Base-by-base conservation (phyloP, 148 eudicot species). In the Salicornia ramosissima region DNA sequence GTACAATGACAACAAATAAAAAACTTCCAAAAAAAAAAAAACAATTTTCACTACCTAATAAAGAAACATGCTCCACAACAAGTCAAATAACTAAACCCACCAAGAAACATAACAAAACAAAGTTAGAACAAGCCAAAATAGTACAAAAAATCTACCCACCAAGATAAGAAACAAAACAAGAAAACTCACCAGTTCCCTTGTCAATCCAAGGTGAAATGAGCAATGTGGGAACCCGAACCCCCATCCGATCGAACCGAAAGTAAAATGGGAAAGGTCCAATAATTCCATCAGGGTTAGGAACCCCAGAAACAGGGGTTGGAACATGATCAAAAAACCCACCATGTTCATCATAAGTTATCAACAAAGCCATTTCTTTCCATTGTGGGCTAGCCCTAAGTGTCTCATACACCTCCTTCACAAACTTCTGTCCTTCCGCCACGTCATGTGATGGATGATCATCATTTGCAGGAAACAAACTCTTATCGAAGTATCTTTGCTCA, bases 271-370 rank as follows among this genome's bases (percentile, higher is more conserved):
- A 88, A 10, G 92, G 90, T 7, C 97, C 97, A 36, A 89, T 76
- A 3, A 91, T 87, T 70, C 97, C 97, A 87, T 91, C 97, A 10
- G 97, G 97, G 53, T 87, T 91, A 69, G 97, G 97, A 65, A 91
- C 97, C 58, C 89, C 88, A 10, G 82, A 71, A 57, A 89, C 92
- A 29, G 97, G 97, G 0, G 97, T 91, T 0, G 92, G 80, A 42
- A 91, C 97, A 70, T 91, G 97, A 80, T 91, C 97, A 75, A 77
- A 91, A 63, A 91, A 91, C 71, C 97, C 97, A 67, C 97, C 97
- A 78, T 91, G 97, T 66, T 91, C 97, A 79, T 91, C 97, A 50
- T 91, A 91, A 7, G 97, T 91, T 30, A 91, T 86, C 79, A 91
- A 74, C 52, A 91, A 46, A 13, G 96, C 97, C 96, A 89, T 85